Base-by-base conservation (phyloP, 148 eudicot species). In the Heliamphora exappendiculata region DNA sequence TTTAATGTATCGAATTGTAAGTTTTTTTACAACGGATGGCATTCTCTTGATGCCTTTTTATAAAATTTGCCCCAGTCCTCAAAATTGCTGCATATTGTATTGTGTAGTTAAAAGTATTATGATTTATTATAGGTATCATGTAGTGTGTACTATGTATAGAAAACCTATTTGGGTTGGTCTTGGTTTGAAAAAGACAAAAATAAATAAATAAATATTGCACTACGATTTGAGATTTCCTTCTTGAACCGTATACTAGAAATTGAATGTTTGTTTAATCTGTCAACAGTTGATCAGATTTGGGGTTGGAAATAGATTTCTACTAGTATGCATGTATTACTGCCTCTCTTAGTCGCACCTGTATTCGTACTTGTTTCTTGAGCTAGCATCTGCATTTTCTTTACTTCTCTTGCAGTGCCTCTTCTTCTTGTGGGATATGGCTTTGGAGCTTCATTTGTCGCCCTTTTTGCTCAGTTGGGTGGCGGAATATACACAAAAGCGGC, bases 401-500 rank as follows among this genome's bases (percentile, higher is more conserved):
- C 41, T 73, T 63, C 44, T 82, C 68, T 78, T 75, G 50, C 90
- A 95, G 99, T 95, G 88, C 99, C 99, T 81, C 97, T 95, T 88
- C 96, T 95, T 75, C 97, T 95, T 72, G 99, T 95, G 84, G 99
- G 99, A 77, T 95, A 95, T 80, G 99, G 99, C 31, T 95, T 95
- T 87, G 99, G 99, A 77, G 99, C 99, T 85, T 95, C 99, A 51
- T 95, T 95, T 80, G 99, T 95, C 64, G 99, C 99, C 75, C 98
- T 95, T 78, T 95, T 95, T 81, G 99, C 99, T 79, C 99, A 95
- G 84, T 73, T 95, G 89, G 99, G 99, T 84, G 99, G 99, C 84
- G 99, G 99, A 79, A 95, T 95, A 84, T 95, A 82, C 85, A 95
- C 99, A n/a, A 95, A 95, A 88, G 99, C 99, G 45, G 99, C 99